phyloP scores from a whole-genome alignment of 306 rosid species.

The Crotalaria pallida region DNA sequence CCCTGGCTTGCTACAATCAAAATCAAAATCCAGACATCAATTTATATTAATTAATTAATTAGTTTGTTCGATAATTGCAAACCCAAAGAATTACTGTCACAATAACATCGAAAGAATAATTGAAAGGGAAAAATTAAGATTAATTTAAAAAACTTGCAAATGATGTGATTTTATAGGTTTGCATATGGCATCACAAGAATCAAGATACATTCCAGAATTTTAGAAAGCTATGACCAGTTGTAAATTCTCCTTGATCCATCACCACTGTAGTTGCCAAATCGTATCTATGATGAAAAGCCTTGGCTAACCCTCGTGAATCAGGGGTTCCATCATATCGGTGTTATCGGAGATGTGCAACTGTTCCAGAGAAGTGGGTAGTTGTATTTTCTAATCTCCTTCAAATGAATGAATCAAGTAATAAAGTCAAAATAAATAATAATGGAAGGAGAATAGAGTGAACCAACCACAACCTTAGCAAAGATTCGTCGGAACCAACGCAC shows the following conservation, averaged over 20 bases:
- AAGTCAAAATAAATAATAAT: no score
- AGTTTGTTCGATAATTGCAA: conserved; percentile 1
- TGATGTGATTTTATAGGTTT: conserved; percentile 8
- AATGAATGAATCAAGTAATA: no score
- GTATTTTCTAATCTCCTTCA: no score
- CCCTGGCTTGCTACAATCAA: no score
- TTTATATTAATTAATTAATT: no score
- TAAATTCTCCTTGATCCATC: conserved; percentile 40
- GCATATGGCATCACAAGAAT: neutral
- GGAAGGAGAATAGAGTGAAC: no score
- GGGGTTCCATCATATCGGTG: conserved; percentile 38
- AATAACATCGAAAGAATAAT: neutral
- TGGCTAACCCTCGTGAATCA: conserved; percentile 29
- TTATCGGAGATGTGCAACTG: no score
- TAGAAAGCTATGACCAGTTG: conserved; percentile 43
- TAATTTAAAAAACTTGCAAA: neutral
- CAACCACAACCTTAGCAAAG: no score
- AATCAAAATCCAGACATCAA: no score
- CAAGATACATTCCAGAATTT: neutral
- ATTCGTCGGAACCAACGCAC: no score
- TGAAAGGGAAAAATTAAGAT: neutral
- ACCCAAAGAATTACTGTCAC: neutral
- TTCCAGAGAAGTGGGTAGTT: no score
- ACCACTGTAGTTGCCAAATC: conserved; percentile 42
- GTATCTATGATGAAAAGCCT: conserved; percentile 31